These are phyloP conservation scores for Solanum dulcamara DNA, from an alignment of 257 asterid genomes.

Conservation along the genomic window DNA sequence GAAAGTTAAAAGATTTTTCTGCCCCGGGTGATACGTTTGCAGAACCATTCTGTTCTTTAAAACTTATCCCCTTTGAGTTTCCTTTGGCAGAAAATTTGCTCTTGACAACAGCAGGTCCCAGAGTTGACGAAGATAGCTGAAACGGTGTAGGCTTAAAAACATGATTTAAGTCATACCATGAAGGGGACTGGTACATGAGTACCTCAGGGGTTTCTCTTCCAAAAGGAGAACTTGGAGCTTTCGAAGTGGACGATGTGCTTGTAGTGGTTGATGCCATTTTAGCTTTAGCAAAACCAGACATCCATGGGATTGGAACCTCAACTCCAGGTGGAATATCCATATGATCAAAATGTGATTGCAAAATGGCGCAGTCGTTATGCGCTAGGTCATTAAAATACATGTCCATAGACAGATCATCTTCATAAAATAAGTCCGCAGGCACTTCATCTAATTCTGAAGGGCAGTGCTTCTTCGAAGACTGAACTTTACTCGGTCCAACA, in stretches of 20 bases:
- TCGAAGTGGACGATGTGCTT: not conserved
- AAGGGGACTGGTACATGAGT: not conserved
- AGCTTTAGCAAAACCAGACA: not conserved
- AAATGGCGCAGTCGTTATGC: not conserved
- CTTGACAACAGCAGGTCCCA: not conserved
- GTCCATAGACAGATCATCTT: conserved; percentile 46
- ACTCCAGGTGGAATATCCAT: conserved; percentile 8
- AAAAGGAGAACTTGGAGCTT: not conserved
- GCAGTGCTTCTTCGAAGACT: conserved; percentile 16
- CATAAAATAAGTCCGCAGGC: conserved; percentile 7
- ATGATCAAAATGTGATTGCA: conserved; percentile 10
- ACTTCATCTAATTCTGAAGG: conserved; percentile 18
- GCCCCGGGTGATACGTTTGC: not conserved
- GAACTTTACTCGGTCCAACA: conserved; percentile 11
- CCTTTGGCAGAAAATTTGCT: not conserved
- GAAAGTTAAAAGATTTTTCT: not conserved
- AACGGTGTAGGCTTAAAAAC: not conserved
- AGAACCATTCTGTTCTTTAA: not conserved
- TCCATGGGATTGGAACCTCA: conserved; percentile 9
- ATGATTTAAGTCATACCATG: not conserved
- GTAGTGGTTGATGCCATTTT: not conserved
- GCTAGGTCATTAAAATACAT: conserved; percentile 10
- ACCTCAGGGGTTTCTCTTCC: not conserved
- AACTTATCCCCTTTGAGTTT: not conserved
- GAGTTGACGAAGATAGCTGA: not conserved